Percentiles rank a stretch among this genome's conserved stretches.
phyloP scores from a whole-genome alignment of 1,284 basidiomycete species.

The Peniophora sp. region DNA sequence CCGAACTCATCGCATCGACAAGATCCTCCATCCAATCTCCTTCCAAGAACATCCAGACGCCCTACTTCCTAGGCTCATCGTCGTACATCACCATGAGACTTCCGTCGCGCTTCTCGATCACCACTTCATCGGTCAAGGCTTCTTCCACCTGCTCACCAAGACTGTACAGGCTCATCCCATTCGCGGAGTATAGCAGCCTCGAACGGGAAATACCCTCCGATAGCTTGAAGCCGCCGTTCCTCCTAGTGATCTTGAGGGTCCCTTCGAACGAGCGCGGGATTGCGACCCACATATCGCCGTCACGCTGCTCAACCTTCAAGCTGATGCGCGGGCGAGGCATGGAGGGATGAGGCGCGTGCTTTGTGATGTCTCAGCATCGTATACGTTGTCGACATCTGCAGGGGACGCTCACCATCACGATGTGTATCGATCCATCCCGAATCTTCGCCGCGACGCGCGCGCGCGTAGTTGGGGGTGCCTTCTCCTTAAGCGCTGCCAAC shows the following conservation, averaged over 20 bases:
- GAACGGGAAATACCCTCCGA: slow-evolving; percentile 5
- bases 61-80: slow-evolving; percentile 3
- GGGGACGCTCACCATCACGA: not conserved
- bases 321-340: slow-evolving; percentile 9
- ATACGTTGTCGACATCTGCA: not conserved
- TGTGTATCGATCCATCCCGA: not conserved
- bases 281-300: slow-evolving; percentile 4
- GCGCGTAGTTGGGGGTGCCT: not conserved
- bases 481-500: not conserved
- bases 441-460: not conserved
- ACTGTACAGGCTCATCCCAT: slow-evolving; percentile 8
- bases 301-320: slow-evolving; percentile 1
- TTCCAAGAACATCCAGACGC: not conserved
- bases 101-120: slow-evolving; percentile 6
- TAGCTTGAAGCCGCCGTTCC: slow-evolving; percentile 6
- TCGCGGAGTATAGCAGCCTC: slow-evolving; percentile 2
- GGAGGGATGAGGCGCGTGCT: slow-evolving; percentile 3
- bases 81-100: slow-evolving; percentile 8
- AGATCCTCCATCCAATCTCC: slow-evolving; percentile 1
- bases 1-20: slow-evolving; percentile 5
- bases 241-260: slow-evolving; percentile 6
- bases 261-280: slow-evolving; percentile 12
- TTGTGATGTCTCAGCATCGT: not conserved
- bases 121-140: slow-evolving; percentile 7
- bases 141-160: slow-evolving; percentile 8